Evolutionary conservation across 2,329 filamentous ascomycete genomes (phyloP), one percentile per base, ranked within the genome.

Genomic region (Diaporthe capsici): DNA sequence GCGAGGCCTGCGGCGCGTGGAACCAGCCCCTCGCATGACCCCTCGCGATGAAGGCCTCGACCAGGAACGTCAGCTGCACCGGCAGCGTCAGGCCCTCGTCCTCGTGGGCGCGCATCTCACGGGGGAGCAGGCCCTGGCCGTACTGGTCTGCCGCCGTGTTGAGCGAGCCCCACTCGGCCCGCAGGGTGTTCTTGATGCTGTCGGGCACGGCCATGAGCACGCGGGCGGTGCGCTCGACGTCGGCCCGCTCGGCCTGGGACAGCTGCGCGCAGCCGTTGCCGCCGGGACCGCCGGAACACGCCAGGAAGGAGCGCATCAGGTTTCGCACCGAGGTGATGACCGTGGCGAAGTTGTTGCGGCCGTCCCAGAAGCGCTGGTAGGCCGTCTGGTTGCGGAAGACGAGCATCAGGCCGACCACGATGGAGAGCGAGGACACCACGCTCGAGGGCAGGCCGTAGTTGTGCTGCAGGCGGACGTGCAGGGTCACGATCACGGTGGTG

Each of bases 351-450:
- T 73, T 73, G 58, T 65, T 73, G 37, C 71, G 71, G 58, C 71
- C 71, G 58, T 73, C 71, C 71, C 71, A 73, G 71, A 73, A 73
- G 34, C 71, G 71, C 58, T 65, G 58, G 58, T 73, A 73, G 71
- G 71, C 71, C 6, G 71, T 73, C 71, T 73, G 71, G 49, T 73
- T 73, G 42, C 71, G 71, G 71, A 73, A 73, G 47, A 73, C 71
- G 25, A 73, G 71, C 71, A 73, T 73, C 25, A 73, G 71, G 25
- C 71, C 71, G 37, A 73, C 71, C 3, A 73, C 71, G 58, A 73
- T 73, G 47, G 71, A 73, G 47, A 73, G 58, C 51, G 71, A 73
- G 5, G 71, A 73, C 15, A 73, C 58, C 12, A 73, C 71, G 47
- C 58, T 73, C 47, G 71, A 51, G 25, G 71, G 71, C 3, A 73